Percentiles rank a stretch among this genome's conserved stretches.
phyloP scores from a whole-genome alignment of 2,329 filamentous ascomycete genomes.

The Monascus ruber region DNA sequence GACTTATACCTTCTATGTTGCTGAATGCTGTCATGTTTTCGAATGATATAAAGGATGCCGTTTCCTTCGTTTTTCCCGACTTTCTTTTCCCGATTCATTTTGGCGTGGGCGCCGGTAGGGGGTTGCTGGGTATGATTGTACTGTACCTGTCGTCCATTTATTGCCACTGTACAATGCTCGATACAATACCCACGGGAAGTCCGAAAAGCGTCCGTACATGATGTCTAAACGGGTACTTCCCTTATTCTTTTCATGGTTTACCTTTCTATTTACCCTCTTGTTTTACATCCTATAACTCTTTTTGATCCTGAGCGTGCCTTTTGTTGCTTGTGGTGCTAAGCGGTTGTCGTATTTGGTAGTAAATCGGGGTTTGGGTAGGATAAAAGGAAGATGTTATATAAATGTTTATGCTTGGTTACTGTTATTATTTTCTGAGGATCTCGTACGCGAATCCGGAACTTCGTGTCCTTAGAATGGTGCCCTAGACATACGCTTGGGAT shows the following conservation, averaged over 20 bases:
- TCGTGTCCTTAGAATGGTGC: too few species aligned
- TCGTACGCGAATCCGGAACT: too few species aligned
- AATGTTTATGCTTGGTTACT: too few species aligned
- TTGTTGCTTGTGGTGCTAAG: too few species aligned
- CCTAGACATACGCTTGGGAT: too few species aligned
- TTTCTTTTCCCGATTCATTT: neutral
- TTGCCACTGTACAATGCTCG: conserved; percentile 24
- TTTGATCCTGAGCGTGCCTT: neutral
- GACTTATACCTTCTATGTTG: conserved; percentile 1
- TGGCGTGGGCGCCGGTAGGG: conserved; percentile 13
- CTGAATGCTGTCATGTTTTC: conserved; percentile 9
- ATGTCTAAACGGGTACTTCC: conserved; percentile 9
- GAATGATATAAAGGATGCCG: too few species aligned
- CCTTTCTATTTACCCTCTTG: neutral
- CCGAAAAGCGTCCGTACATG: conserved; percentile 6
- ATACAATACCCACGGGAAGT: conserved; percentile 19
- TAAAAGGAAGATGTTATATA: too few species aligned
- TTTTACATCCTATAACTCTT: neutral
- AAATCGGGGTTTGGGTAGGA: too few species aligned
- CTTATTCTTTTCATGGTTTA: conserved; percentile 1
- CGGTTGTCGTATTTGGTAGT: too few species aligned
- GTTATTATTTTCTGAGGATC: too few species aligned
- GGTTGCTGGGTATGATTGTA: conserved; percentile 10
- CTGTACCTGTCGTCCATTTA: conserved; percentile 10
- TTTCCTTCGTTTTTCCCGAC: conserved; percentile 7